Percentiles rank a stretch among this genome's conserved stretches.
These are phyloP conservation scores for Hypsizygus ulmarius DNA, from an alignment of 1,284 basidiomycete species.

Conservation along the genomic window DNA sequence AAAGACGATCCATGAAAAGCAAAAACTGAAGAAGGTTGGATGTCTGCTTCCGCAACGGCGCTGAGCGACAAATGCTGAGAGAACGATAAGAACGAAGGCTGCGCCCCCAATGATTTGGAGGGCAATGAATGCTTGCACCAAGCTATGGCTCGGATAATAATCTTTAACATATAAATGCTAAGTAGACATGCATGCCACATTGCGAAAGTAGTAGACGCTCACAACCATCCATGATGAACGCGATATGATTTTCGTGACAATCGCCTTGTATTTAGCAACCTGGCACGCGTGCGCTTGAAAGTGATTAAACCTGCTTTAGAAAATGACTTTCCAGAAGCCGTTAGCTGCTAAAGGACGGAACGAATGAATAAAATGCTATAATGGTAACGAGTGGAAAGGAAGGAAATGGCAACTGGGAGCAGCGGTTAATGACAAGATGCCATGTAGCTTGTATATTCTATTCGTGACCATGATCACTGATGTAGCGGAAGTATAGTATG, in stretches of 20 bases:
- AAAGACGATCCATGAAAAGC: slow-evolving; percentile 30
- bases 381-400: neutral
- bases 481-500: no score
- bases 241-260: neutral
- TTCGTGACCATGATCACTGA: no score
- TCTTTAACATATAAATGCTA: neutral
- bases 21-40: slow-evolving; percentile 32
- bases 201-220: neutral
- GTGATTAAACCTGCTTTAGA: slow-evolving; percentile 6
- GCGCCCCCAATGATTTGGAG: slow-evolving; percentile 26
- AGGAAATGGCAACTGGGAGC: slow-evolving; percentile 1
- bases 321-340: slow-evolving; percentile 10
- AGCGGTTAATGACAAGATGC: neutral
- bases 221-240: slow-evolving; percentile 8
- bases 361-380: neutral
- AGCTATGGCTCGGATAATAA: slow-evolving; percentile 2
- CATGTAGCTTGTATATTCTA: neutral
- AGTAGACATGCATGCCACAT: neutral
- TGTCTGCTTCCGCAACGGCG: slow-evolving; percentile 25
- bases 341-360: neutral
- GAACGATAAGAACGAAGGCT: slow-evolving; percentile 23
- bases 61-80: slow-evolving; percentile 24
- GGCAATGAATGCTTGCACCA: slow-evolving; percentile 24
- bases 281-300: slow-evolving; percentile 5
- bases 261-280: neutral